Base-by-base conservation (phyloP, 2,329 filamentous ascomycete species). In the Diaporthe capsici region DNA sequence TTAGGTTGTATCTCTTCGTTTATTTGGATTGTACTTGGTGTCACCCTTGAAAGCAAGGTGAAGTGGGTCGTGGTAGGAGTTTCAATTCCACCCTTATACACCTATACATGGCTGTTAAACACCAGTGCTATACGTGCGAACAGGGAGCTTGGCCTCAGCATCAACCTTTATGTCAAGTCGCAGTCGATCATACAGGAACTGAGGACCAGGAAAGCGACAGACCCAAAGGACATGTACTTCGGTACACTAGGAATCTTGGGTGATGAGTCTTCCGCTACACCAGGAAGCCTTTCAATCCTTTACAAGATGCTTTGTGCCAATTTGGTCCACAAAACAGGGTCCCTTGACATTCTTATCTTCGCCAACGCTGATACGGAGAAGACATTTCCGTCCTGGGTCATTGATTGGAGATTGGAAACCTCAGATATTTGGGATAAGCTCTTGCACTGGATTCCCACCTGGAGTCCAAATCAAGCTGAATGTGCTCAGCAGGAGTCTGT, bases 101-200 rank as follows among this genome's bases (percentile, higher is more conserved):
- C n/a, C n/a, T n/a, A n/a, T n/a, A n/a, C n/a, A n/a, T n/a, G n/a
- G n/a, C n/a, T n/a, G n/a, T n/a, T n/a, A n/a, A n/a, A n/a, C n/a
- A n/a, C n/a, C n/a, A n/a, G n/a, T n/a, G n/a, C n/a, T n/a, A 1
- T 28, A 31, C 31, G 17, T 7, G 17, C 2, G n/a, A 2, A 3
- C 8, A 55, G 13, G 12, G 7, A 28, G 20, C n/a, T 53, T 25
- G 1, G n/a, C 12, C 25, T 15, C 3, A 28, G 25, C 9, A 10
- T 13, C n/a, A 55, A 1, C 49, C 10, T 25, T 25, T 2, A n/a
- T 0, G 9, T 25, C 2, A 15, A n/a, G 7, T 25, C 22, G 8
- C 12, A 31, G 6, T 25, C 22, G 0, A 28, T 61, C 13, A 2
- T 61, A 8, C 20, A 61, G n/a, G 22, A 61, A 25, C 1, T 39